Base-by-base conservation (phyloP, 2,329 filamentous ascomycete species). In the Botrytis fragariae region DNA sequence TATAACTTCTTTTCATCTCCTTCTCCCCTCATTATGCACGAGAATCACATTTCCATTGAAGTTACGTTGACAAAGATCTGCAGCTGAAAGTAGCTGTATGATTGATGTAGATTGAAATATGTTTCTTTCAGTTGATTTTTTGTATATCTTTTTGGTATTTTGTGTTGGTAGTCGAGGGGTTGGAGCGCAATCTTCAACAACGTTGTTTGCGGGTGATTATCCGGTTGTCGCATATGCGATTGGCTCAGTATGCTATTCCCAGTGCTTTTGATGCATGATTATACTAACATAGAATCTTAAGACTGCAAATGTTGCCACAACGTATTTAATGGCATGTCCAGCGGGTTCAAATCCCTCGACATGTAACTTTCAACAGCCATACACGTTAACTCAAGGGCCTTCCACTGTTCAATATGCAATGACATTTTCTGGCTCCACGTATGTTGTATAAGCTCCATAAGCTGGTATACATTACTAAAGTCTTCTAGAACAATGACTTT, bases 351-450 rank as follows among this genome's bases (percentile, higher is more conserved):
- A 68, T 10, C 59, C 75, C 14, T 54, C 61, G 39, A 44, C 65
- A 54, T 77, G 75, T 61, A 69, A 74, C 37, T 77, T 77, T 68
- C 67, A 70, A 29, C 75, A 76, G 32, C 76, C 75, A 37, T 76
- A 75, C 25, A 76, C 74, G 4, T n/a, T 77, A 59, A 74, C 73
- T n/a, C 71, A 77, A 60, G 75, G 75, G 5, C 74, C 74, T 12
- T 54, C 42, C 9, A 77, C 75, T 3, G 54, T 75, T 22, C 64
- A 72, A 54, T 75, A 74, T 37, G 73, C 72, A 8, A 73, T 77
- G 59, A 71, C 71, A 29, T 70, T 74, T 22, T 67, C 74, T 35
- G 59, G 37, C 32, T 39, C 51, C n/a, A 63, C 37, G 73, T 74
- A 74, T 42, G 51, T 57, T 20, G 6, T 51, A 16, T 32, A 4